A percentile compares a stretch with the other conserved stretches of the same genome.
Evolutionary conservation across 768 basidiomycete species (phyloP).

Genomic region (Polyporus arcularius): DNA sequence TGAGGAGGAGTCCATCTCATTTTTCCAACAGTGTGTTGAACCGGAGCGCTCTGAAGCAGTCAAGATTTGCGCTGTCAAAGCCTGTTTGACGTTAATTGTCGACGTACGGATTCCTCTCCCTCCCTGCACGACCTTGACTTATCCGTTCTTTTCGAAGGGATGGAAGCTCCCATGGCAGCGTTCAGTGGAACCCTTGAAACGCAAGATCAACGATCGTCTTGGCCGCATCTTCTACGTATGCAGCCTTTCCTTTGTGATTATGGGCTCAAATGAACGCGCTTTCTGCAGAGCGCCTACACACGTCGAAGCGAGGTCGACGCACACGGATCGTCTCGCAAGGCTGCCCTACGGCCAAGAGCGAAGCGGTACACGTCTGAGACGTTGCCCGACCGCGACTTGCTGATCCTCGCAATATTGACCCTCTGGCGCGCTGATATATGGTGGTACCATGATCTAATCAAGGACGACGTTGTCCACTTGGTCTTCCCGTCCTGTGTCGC

Average conservation of each 20-base stretch:
- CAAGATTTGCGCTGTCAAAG: conserved; percentile 76
- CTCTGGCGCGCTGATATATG: conserved; percentile 61
- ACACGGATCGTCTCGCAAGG: conserved; percentile 53
- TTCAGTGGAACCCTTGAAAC: conserved; percentile 49
- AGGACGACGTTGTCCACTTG: conserved; percentile 40
- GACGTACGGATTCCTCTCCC: conserved; percentile 48
- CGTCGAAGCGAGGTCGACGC: conserved; percentile 65
- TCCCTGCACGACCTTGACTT: not conserved
- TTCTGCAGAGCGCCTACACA: conserved; percentile 31
- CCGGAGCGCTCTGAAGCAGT: conserved; percentile 80
- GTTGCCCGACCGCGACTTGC: conserved; percentile 66
- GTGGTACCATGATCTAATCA: conserved; percentile 54
- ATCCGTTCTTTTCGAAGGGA: conserved; percentile 48
- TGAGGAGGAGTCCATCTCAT: conserved; percentile 54
- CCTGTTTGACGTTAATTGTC: conserved; percentile 63
- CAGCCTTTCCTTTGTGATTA: not conserved
- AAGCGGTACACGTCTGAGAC: conserved; percentile 59
- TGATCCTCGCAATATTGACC: conserved; percentile 67
- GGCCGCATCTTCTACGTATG: conserved; percentile 59
- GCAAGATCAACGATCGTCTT: conserved; percentile 47
- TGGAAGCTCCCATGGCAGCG: conserved; percentile 58
- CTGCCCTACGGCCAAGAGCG: conserved; percentile 59
- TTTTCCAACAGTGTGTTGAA: conserved; percentile 68
- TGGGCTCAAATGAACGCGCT: not conserved
- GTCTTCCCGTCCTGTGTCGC: conserved; percentile 52